phyloP scores from a whole-genome alignment of 192 early-diverging fungal species.

The Ambispora gerdemannii region DNA sequence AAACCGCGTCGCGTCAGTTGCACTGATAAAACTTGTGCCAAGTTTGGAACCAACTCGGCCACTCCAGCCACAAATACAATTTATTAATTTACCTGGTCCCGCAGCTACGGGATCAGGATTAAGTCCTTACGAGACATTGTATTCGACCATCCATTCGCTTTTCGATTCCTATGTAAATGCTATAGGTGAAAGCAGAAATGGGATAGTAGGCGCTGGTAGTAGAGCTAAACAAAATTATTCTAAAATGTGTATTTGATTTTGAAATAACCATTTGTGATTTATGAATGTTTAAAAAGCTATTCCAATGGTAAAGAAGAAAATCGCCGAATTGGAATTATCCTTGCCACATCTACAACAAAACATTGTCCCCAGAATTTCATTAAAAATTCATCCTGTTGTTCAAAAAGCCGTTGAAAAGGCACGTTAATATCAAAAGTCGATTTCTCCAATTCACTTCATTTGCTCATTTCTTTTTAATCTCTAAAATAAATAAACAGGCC shows the following conservation, averaged over 20 bases:
- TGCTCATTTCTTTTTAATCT: too few relatives aligned
- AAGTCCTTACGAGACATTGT: constrained; percentile 82
- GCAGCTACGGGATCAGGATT: constrained; percentile 49
- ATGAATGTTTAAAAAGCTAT: constrained; percentile 60
- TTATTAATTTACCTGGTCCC: constrained; percentile 87
- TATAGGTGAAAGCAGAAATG: constrained; percentile 55
- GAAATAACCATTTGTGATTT: too few relatives aligned
- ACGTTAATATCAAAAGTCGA: not conserved
- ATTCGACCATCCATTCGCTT: constrained; percentile 92
- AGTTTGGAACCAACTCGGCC: constrained; percentile 70
- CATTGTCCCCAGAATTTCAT: constrained; percentile 88
- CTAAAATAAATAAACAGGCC: constrained; percentile 54
- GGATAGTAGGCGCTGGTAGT: constrained; percentile 33
- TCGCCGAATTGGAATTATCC: constrained; percentile 95
- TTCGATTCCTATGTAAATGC: constrained; percentile 90
- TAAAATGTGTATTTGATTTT: constrained; percentile 70
- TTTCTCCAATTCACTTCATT: too few relatives aligned
- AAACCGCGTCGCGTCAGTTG: constrained; percentile 70
- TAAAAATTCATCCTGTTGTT: constrained; percentile 86
- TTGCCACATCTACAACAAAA: constrained; percentile 96
- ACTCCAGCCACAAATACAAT: constrained; percentile 78
- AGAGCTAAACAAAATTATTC: constrained; percentile 62
- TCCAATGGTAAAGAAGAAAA: constrained; percentile 97
- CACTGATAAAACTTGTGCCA: constrained; percentile 72
- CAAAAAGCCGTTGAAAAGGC: constrained; percentile 59